A percentile compares a stretch with the other conserved stretches of the same genome.
phyloP scores from a whole-genome alignment of 257 asterid genomes.

The Salvia splendens region DNA sequence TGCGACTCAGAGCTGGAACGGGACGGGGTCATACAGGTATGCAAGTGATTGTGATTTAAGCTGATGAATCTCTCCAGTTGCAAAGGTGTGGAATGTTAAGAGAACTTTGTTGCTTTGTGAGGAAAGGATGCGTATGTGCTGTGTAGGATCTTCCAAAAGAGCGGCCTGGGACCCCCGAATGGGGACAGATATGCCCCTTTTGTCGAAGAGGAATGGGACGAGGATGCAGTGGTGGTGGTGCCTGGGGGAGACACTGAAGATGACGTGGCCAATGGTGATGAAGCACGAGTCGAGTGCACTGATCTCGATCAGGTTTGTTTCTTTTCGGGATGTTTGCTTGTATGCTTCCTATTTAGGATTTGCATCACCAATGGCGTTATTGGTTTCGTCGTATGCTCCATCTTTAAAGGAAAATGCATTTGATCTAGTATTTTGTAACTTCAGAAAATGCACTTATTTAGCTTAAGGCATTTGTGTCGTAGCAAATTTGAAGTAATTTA shows the following conservation, averaged over 20 bases:
- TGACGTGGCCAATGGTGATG: constrained; percentile 75
- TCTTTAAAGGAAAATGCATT: not conserved
- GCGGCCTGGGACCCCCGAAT: constrained; percentile 96
- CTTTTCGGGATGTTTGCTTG: constrained; percentile 10
- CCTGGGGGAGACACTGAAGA: constrained; percentile 79
- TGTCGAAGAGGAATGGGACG: constrained; percentile 96
- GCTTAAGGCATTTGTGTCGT: not conserved
- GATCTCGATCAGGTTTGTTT: constrained; percentile 63
- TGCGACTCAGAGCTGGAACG: constrained; percentile 66
- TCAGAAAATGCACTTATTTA: not conserved
- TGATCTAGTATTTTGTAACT: not conserved
- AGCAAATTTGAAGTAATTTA: not conserved
- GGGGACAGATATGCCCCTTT: constrained; percentile 95
- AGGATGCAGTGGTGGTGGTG: constrained; percentile 52
- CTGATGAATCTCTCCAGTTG: constrained; percentile 1
- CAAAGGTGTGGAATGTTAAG: constrained; percentile 35
- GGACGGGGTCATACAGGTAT: constrained; percentile 86
- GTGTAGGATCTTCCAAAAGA: constrained; percentile 92
- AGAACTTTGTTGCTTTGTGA: constrained; percentile 43
- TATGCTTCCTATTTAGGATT: not conserved
- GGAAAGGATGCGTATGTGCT: constrained; percentile 92
- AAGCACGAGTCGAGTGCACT: constrained; percentile 49
- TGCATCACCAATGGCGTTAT: not conserved
- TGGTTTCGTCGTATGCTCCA: not conserved
- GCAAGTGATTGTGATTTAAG: not conserved